phyloP scores from a whole-genome alignment of 306 rosid species.

The Parietaria judaica region DNA sequence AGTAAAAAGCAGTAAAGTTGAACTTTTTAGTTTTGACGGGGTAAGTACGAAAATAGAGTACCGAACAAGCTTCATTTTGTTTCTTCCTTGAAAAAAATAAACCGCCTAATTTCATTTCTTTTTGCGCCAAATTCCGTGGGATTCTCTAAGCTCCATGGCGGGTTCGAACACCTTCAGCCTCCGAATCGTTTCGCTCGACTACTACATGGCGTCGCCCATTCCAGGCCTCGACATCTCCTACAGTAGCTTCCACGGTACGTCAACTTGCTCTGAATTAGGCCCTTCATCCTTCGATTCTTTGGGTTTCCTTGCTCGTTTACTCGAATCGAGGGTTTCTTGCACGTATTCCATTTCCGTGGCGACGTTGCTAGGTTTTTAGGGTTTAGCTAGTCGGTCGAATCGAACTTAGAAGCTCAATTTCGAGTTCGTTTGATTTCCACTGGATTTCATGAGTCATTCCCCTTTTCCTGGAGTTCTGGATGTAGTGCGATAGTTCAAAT shows the following conservation, averaged over 20 bases:
- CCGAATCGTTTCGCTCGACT: constrained; percentile 72
- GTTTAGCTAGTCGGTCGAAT: neutral
- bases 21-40: neutral
- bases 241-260: constrained; percentile 80
- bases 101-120: neutral
- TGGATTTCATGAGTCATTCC: neutral
- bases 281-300: neutral
- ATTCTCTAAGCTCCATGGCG: constrained; percentile 27
- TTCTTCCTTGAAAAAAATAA: constrained; percentile 10
- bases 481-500: neutral
- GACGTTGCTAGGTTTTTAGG: neutral
- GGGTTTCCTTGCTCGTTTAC: neutral
- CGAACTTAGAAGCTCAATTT: neutral
- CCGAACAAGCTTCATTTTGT: neutral
- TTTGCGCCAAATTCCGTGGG: constrained; percentile 7
- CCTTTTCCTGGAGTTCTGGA: too few relatives aligned
- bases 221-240: constrained; percentile 53
- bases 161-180: constrained; percentile 41
- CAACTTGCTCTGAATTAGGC: neutral
- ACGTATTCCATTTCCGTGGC: neutral
- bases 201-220: constrained; percentile 73
- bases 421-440: neutral
- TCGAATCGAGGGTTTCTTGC: neutral
- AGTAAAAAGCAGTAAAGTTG: neutral
- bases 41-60: neutral